Percentiles rank a stretch among this genome's conserved stretches.
Evolutionary conservation across 2,329 filamentous ascomycete species (phyloP).

Genomic region (Chrysoporthe austroafricana): DNA sequence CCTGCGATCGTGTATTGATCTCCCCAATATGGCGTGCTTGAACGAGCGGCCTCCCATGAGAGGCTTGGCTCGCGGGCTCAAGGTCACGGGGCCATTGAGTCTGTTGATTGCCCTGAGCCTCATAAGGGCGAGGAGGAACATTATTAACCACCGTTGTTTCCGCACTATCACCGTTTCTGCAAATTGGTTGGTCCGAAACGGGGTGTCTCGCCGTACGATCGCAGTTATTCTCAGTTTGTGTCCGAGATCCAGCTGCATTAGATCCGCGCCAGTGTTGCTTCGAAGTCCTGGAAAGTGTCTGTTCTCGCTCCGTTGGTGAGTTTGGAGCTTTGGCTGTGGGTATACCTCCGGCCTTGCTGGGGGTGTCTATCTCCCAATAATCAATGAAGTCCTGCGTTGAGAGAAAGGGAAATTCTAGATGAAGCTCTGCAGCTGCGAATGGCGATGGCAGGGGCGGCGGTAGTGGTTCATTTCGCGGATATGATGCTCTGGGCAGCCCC

Average conservation of each 20-base stretch:
- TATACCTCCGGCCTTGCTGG: conserved; percentile 15
- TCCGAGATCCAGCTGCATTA: neutral
- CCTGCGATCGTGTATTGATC: neutral
- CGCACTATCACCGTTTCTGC: neutral
- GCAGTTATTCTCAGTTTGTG: neutral
- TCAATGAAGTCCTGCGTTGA: conserved; percentile 53
- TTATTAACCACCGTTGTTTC: neutral
- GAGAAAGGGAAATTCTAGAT: conserved; percentile 39
- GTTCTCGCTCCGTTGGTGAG: neutral
- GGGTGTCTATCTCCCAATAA: conserved; percentile 45
- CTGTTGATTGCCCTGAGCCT: neutral
- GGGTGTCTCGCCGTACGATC: neutral
- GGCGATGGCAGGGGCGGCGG: neutral
- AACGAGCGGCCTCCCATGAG: neutral
- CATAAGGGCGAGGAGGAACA: neutral
- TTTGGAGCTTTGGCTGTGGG: neutral
- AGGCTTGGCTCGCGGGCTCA: neutral
- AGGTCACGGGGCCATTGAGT: neutral
- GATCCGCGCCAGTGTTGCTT: neutral
- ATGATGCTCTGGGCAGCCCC: neutral
- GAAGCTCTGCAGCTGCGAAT: neutral
- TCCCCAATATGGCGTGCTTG: neutral
- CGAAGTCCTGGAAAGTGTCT: neutral
- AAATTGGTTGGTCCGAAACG: neutral
- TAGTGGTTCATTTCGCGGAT: neutral